Percentiles rank a stretch among this genome's conserved stretches.
phyloP scores from a whole-genome alignment of 306 rosid species.

The Alnus rubra region DNA sequence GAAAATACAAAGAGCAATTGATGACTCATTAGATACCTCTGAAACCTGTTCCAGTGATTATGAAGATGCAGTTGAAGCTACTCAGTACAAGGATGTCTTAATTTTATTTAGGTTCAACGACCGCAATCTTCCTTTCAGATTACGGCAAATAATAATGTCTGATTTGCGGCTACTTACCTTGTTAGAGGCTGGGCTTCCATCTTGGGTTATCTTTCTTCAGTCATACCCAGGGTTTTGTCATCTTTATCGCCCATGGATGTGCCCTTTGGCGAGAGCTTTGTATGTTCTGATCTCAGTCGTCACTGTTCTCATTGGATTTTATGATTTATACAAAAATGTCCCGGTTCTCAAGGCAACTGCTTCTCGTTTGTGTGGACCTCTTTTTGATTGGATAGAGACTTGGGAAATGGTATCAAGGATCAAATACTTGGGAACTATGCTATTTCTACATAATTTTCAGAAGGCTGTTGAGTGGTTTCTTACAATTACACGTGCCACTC shows the following conservation, averaged over 20 bases:
- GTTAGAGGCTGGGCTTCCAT: conserved; percentile 96
- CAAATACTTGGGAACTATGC: conserved; percentile 93
- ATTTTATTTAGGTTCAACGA: conserved; percentile 80
- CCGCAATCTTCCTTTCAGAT: conserved; percentile 76
- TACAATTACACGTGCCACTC: conserved; percentile 46
- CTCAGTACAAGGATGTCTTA: conserved; percentile 69
- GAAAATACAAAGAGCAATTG: conserved; percentile 29
- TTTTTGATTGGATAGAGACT: conserved; percentile 93
- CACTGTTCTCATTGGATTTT: conserved; percentile 94
- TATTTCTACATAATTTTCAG: conserved; percentile 83
- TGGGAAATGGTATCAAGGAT: conserved; percentile 98
- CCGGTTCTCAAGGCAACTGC: conserved; percentile 93
- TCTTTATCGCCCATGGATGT: conserved; percentile 99
- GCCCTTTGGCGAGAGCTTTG: conserved; percentile 79
- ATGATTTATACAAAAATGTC: conserved; percentile 92
- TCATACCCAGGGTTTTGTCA: conserved; percentile 90
- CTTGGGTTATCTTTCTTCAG: conserved; percentile 96
- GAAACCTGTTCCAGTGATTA: conserved; percentile 33
- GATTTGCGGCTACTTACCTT: conserved; percentile 87
- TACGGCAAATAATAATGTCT: conserved; percentile 63
- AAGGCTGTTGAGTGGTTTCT: conserved; percentile 84
- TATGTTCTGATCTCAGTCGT: conserved; percentile 75
- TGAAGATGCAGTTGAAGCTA: conserved; percentile 58
- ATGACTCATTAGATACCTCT: conserved; percentile 29
- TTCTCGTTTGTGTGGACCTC: conserved; percentile 87